These are phyloP conservation scores for Wickerhamiella nectarea DNA, from an alignment of 805 yeast genomes.

Conservation along the genomic window DNA sequence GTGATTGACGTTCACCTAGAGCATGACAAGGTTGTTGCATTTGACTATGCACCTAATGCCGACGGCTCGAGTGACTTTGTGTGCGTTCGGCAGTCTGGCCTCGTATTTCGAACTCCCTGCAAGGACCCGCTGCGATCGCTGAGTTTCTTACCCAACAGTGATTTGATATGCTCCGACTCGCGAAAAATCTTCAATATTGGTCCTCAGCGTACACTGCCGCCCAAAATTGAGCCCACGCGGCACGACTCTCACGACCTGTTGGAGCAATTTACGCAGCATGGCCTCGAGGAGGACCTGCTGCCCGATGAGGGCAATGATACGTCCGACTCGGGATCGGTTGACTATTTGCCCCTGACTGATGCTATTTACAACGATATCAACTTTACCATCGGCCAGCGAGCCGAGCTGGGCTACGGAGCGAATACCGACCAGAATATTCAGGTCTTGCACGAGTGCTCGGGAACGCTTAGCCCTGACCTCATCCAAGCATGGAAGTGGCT, in stretches of 20 bases:
- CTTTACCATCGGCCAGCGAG: conserved; percentile 55
- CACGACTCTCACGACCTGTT: conserved; percentile 4
- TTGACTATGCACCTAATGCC: conserved; percentile 51
- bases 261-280: conserved; percentile 3
- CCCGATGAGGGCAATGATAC: conserved; percentile 5
- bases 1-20: conserved; percentile 66
- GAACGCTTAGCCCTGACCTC: conserved; percentile 41
- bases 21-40: conserved; percentile 69
- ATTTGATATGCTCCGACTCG: conserved; percentile 19
- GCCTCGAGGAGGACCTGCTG: background rate
- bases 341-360: conserved; percentile 9
- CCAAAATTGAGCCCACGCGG: background rate
- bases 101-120: conserved; percentile 66
- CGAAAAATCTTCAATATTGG: conserved; percentile 6
- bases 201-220: background rate
- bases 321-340: conserved; percentile 15
- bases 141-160: conserved; percentile 45
- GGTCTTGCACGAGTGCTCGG: conserved; percentile 24
- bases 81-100: conserved; percentile 86
- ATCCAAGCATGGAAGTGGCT: conserved; percentile 87
- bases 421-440: conserved; percentile 52
- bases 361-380: conserved; percentile 63
- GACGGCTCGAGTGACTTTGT: conserved; percentile 46
- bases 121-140: conserved; percentile 50
- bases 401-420: conserved; percentile 56